Evolutionary conservation across 2,329 filamentous ascomycete genomes (phyloP).

Genomic region (Ambrosiella xylebori): DNA sequence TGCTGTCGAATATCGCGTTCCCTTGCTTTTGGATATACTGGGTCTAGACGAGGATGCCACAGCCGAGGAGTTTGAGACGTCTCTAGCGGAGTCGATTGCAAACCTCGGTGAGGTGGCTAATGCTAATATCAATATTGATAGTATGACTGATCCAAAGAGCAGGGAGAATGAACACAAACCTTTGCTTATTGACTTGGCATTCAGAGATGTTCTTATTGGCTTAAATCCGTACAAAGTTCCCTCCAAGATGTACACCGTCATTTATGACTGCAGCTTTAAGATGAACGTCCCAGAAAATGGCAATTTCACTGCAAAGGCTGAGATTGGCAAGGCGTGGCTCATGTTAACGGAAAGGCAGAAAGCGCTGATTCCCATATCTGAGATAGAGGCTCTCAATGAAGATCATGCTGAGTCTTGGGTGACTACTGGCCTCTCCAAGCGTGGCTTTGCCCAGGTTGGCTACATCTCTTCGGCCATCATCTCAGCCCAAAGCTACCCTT

Average conservation of each 20-base stretch:
- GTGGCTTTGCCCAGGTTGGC: constrained; percentile 73
- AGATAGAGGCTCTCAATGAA: background rate
- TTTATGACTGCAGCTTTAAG: constrained; percentile 62
- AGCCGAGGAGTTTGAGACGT: constrained; percentile 55
- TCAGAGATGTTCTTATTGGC: constrained; percentile 68
- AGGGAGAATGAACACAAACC: constrained; percentile 28
- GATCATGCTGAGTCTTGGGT: constrained; percentile 30
- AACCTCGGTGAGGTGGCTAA: constrained; percentile 53
- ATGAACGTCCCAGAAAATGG: constrained; percentile 48
- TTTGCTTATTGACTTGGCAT: constrained; percentile 52
- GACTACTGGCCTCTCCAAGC: constrained; percentile 28
- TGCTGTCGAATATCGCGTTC: constrained; percentile 74
- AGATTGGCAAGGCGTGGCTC: constrained; percentile 65
- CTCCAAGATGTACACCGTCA: constrained; percentile 61
- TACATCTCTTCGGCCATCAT: constrained; percentile 70
- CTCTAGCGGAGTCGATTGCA: constrained; percentile 63
- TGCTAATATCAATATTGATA: constrained; percentile 23
- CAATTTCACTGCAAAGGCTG: constrained; percentile 44
- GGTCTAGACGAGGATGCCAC: constrained; percentile 50
- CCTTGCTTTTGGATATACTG: constrained; percentile 64
- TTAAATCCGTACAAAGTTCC: constrained; percentile 61
- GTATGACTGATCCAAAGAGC: constrained; percentile 15
- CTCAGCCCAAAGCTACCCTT: constrained; percentile 40
- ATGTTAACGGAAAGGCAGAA: constrained; percentile 61
- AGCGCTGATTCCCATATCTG: constrained; percentile 18